Base-by-base conservation (phyloP, 768 basidiomycete species). In the Mycena amicta region DNA sequence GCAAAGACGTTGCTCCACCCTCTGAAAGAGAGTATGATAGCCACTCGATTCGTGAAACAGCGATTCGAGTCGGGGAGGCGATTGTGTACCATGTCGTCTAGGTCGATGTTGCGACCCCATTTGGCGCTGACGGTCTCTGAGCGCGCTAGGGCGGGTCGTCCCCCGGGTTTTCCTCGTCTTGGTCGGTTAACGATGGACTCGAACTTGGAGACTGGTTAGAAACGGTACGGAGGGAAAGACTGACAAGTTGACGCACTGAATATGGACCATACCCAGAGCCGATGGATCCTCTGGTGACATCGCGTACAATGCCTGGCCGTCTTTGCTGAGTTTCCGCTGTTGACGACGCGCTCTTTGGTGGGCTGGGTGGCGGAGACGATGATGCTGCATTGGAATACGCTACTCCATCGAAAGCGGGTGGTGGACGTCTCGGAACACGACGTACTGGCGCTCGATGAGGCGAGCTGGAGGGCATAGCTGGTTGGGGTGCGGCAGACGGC, bases 151-250 rank as follows among this genome's bases (percentile, higher is more conserved):
- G 47, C 6, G 5, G 25, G 25, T 25, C 25, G 25, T 8, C 27
- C 25, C 15, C 25, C 22, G 26, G 15, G 47, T 22, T 49, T 49
- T 12, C 11, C 25, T 49, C 47, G 23, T 6, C 47, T 8, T 12
- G 47, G 47, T 27, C 51, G 37, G 30, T 52, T 52, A 29, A 33
- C 51, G 31, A 6, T 37, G 29, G 31, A n/a, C 28, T 33, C 31
- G 22, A 52, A 33, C 51, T 52, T 6, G 20, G 20, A 23, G 33
- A 22, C 49, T 28, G 15, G 16, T 1, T 28, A 41, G 22, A 4
- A 52, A 52, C 45, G 20, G 29, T 43, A 74, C 63, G 77, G 78
- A 63, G 79, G 73, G 11, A 37, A 41, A 78, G 67, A 65, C 22
- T 8, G 8, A 78, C 73, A 22, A 28, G 27, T 8, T 8, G n/a